Percentiles rank a stretch among this genome's conserved stretches.
Conservation (phyloP, 768 basidiomycete species). For the Kwoniella bestiolae region DNA sequence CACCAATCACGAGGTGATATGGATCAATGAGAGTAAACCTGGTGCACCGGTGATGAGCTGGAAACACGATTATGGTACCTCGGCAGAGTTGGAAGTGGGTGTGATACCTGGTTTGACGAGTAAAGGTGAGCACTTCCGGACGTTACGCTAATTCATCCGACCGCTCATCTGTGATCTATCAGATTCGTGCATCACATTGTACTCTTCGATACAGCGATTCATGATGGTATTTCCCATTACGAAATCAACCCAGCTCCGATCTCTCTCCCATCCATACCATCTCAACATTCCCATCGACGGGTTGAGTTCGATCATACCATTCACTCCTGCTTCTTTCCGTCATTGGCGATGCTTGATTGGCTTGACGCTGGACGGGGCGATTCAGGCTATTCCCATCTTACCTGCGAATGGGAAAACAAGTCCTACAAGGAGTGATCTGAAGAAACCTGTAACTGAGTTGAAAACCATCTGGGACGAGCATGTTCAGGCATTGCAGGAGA, state of each 20-base stretch:
- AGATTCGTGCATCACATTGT: constrained; percentile 31
- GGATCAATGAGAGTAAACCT: constrained; percentile 34
- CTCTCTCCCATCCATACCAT: constrained; percentile 14
- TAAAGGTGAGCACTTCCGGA: constrained; percentile 6
- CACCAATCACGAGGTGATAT: constrained; percentile 40
- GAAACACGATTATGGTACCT: constrained; percentile 36
- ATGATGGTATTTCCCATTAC: constrained; percentile 29
- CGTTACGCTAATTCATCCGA: not conserved
- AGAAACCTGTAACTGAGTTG: not conserved
- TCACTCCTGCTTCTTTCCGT: constrained; percentile 14
- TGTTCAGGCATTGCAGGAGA: not conserved
- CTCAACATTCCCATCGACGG: constrained; percentile 4
- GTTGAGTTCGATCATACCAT: constrained; percentile 1
- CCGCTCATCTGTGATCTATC: not conserved
- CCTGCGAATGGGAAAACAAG: not conserved
- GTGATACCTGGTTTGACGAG: constrained; percentile 7
- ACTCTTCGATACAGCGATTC: constrained; percentile 25
- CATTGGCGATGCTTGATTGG: not conserved
- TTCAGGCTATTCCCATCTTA: constrained; percentile 8
- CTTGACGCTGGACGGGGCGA: constrained; percentile 11
- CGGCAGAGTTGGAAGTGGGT: constrained; percentile 25
- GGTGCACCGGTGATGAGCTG: constrained; percentile 31
- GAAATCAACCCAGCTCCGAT: constrained; percentile 12
- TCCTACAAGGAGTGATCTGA: not conserved
- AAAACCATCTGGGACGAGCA: constrained; percentile 18